A percentile compares a stretch with the other conserved stretches of the same genome.
These are phyloP conservation scores for Nemania diffusa DNA, from an alignment of 2,329 filamentous ascomycete species.

Conservation along the genomic window DNA sequence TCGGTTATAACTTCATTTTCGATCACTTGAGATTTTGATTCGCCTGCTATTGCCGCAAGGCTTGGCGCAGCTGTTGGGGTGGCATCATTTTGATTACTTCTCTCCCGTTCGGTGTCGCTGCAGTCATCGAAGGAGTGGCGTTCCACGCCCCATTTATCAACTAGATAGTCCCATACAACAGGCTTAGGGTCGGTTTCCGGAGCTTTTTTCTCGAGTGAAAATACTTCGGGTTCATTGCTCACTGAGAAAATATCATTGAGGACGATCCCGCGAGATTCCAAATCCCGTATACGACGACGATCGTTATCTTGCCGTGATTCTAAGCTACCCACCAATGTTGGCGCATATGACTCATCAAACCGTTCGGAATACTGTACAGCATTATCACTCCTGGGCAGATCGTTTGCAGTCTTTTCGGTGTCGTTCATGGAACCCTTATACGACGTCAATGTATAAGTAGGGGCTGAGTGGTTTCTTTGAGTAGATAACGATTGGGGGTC, in stretches of 20 bases:
- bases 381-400: background rate
- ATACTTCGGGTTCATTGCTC: background rate
- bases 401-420: background rate
- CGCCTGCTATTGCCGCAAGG: background rate
- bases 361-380: background rate
- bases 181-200: background rate
- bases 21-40: background rate
- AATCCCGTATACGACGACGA: slow-evolving; percentile 6
- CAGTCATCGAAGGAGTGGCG: background rate
- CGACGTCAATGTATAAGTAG: slow-evolving; percentile 3
- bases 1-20: background rate
- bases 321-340: slow-evolving; percentile 11
- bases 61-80: background rate
- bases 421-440: background rate
- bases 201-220: background rate
- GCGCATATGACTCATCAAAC: background rate
- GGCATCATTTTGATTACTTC: background rate
- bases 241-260: slow-evolving; percentile 18
- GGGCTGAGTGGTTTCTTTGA: background rate
- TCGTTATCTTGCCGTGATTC: slow-evolving; percentile 12
- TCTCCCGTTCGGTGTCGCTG: background rate
- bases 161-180: slow-evolving; percentile 4
- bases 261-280: slow-evolving; percentile 19
- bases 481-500: background rate
- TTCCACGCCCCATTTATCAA: background rate